Base-by-base conservation (phyloP, 495 filamentous ascomycete genomes). In the Sabuloglossum arenarium region DNA sequence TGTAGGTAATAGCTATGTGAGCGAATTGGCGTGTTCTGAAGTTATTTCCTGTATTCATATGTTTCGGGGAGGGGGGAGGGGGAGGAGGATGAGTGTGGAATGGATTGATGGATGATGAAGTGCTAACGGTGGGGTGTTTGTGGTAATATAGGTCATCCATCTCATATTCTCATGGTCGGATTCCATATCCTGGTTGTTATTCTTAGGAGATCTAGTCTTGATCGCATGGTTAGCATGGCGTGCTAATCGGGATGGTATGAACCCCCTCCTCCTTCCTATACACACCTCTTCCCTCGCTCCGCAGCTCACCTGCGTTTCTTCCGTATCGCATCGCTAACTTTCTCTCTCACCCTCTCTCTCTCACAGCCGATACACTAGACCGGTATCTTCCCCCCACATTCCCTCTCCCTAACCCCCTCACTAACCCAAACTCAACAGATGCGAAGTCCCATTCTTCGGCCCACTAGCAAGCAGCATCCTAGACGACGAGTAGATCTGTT, bases 171-270 rank as follows among this genome's bases (percentile, higher is more conserved):
- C 34, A 16, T 39, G 34, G 34, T 39, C 34, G 16, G 16, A 16
- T 16, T 39, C 16, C 16, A 8, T 39, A 8, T 39, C 34, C 8
- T 39, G 34, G 34, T 16, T 39, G 8, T 16, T 39, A 16, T 39
- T 39, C 16, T 8, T 39, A 8, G 34, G 34, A 57, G 24, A 25
- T 30, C 39, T 39, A 54, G 56, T 53, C 19, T 54, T 62, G 11
- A 42, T 55, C 24, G 60, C 60, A 0, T 56, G 3, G 51, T 21
- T 6, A 59, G 61, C 30, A 54, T 53, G 6, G 25, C 3, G n/a
- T 16, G 25, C 39, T n/a, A n/a, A n/a, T n/a, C n/a, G n/a, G n/a
- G n/a, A n/a, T n/a, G n/a, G n/a, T n/a, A n/a, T n/a, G n/a, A n/a
- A n/a, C n/a, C n/a, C n/a, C n/a, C n/a, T n/a, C n/a, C n/a, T n/a